These are phyloP conservation scores for Melanogaster broomeanus DNA, from an alignment of 768 basidiomycete species.

Conservation along the genomic window DNA sequence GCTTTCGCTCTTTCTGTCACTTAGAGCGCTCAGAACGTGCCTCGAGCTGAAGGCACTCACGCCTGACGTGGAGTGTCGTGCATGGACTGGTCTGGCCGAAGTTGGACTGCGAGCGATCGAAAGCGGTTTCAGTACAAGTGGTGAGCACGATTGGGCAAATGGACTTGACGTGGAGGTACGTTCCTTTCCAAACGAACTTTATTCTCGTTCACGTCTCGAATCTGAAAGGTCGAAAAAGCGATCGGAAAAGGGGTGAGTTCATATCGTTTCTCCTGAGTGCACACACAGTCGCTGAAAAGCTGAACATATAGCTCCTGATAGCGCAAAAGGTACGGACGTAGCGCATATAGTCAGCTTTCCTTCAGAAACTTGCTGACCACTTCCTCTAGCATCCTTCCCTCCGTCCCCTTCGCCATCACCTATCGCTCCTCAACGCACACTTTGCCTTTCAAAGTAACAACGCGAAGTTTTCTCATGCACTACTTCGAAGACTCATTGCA, in stretches of 20 bases:
- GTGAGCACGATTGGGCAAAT: constrained; percentile 45
- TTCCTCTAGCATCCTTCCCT: constrained; percentile 61
- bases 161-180: constrained; percentile 58
- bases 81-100: constrained; percentile 72
- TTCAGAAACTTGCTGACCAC: constrained; percentile 2
- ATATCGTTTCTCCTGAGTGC: not conserved
- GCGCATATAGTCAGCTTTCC: constrained; percentile 7
- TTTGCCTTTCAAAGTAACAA: constrained; percentile 47
- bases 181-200: not conserved
- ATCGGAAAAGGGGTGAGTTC: constrained; percentile 67
- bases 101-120: constrained; percentile 58
- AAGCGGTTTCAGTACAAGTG: constrained; percentile 41
- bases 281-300: not conserved
- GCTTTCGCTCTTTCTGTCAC: constrained; percentile 55
- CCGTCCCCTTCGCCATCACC: constrained; percentile 55
- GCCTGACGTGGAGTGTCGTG: constrained; percentile 64
- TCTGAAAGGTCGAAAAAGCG: constrained; percentile 55
- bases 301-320: constrained; percentile 44
- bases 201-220: not conserved
- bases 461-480: constrained; percentile 60
- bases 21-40: constrained; percentile 57
- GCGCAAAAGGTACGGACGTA: constrained; percentile 55
- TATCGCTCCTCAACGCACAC: constrained; percentile 63
- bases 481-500: constrained; percentile 54
- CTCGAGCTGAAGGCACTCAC: constrained; percentile 51